Base-by-base conservation (phyloP, 164 flowering plant genomes). In the Magnolia sinica region DNA sequence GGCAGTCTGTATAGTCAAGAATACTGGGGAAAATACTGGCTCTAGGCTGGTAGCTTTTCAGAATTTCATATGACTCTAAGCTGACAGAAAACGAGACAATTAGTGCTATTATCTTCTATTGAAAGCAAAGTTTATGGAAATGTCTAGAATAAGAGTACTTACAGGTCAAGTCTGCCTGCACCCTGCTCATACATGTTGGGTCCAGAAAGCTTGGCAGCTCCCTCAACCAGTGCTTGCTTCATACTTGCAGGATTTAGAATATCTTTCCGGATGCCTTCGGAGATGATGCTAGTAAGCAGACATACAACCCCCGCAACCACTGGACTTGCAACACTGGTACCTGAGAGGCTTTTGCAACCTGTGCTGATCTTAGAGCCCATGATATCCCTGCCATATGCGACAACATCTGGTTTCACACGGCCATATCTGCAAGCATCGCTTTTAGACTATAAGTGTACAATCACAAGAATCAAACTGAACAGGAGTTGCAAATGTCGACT, bases 161-260 rank as follows among this genome's bases (percentile, higher is more conserved):
- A 96, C 99, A 96, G 90, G 86, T 92, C 88, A 79, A 96, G 93
- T 84, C 97, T 88, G 71, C 99, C 99, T 61, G 99, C 99, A 81
- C 99, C 99, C 80, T 96, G 99, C 83, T 96, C 99, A 83, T 90
- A 96, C 94, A 96, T 92, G 76, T 96, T 91, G 58, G 99, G 91
- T 77, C 97, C 99, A 76, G 98, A 80, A 77, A 96, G 98, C 88
- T 90, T 94, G 31, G 98, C 89, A 74, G 99, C 99, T 31, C 98
- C 99, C 83, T 96, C 99, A 82, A 96, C 98, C 74, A 96, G 80
- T 74, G 98, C 98, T 84, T 96, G 99, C 81, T 96, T 96, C 98
- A 96, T 92, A 87, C 99, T 96, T 27, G 97, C 98, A 49, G 99
- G 99, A 83, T 96, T 96, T 73, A 96, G 76, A 73, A 91, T 80